These are phyloP conservation scores for Alectoria sarmentosa DNA, from an alignment of 495 filamentous ascomycete genomes.

Conservation along the genomic window DNA sequence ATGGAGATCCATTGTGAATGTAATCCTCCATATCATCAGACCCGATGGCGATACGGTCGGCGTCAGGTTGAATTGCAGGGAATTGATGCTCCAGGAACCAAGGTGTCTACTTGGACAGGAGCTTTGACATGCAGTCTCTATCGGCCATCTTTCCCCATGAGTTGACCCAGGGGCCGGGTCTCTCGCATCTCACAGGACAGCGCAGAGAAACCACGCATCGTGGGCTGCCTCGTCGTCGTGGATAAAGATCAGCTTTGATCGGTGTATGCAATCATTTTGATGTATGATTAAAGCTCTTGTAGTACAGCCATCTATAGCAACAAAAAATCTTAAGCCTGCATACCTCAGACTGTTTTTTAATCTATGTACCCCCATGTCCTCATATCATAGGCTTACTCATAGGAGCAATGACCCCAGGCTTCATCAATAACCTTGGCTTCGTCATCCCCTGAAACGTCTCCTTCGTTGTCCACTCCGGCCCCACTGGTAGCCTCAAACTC, in stretches of 20 bases:
- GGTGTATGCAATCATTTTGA: neutral
- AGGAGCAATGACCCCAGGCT: constrained; percentile 84
- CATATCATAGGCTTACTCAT: constrained; percentile 71
- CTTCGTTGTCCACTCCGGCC: constrained; percentile 93
- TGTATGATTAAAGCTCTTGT: neutral
- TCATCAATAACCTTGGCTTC: constrained; percentile 86
- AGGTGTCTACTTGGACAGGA: neutral
- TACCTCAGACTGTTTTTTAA: no score
- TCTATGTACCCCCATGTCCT: constrained; percentile 4
- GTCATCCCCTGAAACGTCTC: constrained; percentile 82
- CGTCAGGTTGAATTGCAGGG: neutral
- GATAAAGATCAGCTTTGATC: neutral
- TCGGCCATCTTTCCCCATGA: neutral
- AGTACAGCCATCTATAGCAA: no score
- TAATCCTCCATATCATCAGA: neutral
- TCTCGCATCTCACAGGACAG: neutral
- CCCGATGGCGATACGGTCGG: neutral
- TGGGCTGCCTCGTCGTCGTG: neutral
- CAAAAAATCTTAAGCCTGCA: neutral
- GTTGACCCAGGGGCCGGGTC: neutral
- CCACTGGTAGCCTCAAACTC: constrained; percentile 75
- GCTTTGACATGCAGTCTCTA: neutral
- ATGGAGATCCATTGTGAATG: neutral
- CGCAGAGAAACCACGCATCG: neutral
- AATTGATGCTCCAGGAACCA: neutral